phyloP scores from a whole-genome alignment of 106 monocot genomes.

The Apostasia ramifera region DNA sequence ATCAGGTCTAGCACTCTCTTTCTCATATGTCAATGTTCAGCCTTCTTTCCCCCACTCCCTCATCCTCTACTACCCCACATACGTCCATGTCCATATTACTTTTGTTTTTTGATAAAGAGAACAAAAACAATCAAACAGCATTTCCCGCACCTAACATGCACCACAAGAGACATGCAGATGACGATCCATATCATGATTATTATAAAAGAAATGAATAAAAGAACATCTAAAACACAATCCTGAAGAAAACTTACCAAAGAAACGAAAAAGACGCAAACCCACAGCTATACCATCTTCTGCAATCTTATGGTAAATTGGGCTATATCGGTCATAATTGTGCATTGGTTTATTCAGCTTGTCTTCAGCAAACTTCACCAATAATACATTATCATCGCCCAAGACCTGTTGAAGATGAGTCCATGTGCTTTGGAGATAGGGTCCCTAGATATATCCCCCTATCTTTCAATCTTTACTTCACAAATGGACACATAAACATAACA shows the following conservation, averaged over 20 bases:
- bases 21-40: too few relatives aligned
- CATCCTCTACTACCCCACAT: too few relatives aligned
- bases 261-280: conserved; percentile 50
- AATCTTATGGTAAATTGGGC: conserved; percentile 28
- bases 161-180: too few relatives aligned
- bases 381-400: conserved; percentile 72
- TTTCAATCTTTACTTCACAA: background rate
- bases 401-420: conserved; percentile 57
- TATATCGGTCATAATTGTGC: background rate
- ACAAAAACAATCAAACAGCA: too few relatives aligned
- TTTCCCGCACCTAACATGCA: too few relatives aligned
- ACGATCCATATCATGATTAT: too few relatives aligned
- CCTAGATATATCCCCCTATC: conserved; percentile 29
- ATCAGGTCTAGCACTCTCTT: too few relatives aligned
- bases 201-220: too few relatives aligned
- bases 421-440: conserved; percentile 50
- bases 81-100: too few relatives aligned
- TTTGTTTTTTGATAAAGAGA: too few relatives aligned
- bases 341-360: conserved; percentile 1
- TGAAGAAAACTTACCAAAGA: conserved; percentile 50
- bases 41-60: too few relatives aligned
- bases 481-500: background rate
- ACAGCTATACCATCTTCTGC: conserved; percentile 55
- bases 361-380: conserved; percentile 58
- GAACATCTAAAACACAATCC: background rate